Conservation (phyloP, 2,329 filamentous ascomycete species). For the Botrytis medusae region DNA sequence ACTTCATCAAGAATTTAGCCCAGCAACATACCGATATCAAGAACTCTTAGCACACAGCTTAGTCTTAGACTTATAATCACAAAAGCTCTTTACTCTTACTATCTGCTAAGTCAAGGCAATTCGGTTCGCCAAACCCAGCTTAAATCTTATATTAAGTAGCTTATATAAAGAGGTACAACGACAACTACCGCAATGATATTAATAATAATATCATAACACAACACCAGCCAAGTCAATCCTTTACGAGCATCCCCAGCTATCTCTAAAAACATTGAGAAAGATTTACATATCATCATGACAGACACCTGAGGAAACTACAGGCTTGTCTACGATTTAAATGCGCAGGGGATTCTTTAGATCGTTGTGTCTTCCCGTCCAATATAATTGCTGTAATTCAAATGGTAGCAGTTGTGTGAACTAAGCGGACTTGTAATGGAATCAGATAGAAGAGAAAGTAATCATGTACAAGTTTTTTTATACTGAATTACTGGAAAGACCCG, state of each 20-base stretch:
- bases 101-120: neutral
- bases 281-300: no score
- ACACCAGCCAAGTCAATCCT: no score
- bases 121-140: neutral
- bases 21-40: no score
- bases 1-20: no score
- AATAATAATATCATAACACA: no score
- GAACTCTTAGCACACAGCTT: neutral
- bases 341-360: neutral
- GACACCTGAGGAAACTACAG: neutral
- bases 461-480: neutral
- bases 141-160: no score
- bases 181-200: no score
- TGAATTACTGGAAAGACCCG: accelerated
- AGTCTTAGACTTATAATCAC: neutral
- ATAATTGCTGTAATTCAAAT: neutral
- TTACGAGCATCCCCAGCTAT: neutral
- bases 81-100: neutral
- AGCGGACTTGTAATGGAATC: neutral
- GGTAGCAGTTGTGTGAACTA: neutral
- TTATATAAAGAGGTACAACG: no score
- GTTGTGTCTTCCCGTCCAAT: neutral
- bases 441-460: neutral
- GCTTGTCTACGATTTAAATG: neutral
- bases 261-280: neutral